Conservation (phyloP, 441 rosid genomes). For the Pelargonium myrrhifolium region DNA sequence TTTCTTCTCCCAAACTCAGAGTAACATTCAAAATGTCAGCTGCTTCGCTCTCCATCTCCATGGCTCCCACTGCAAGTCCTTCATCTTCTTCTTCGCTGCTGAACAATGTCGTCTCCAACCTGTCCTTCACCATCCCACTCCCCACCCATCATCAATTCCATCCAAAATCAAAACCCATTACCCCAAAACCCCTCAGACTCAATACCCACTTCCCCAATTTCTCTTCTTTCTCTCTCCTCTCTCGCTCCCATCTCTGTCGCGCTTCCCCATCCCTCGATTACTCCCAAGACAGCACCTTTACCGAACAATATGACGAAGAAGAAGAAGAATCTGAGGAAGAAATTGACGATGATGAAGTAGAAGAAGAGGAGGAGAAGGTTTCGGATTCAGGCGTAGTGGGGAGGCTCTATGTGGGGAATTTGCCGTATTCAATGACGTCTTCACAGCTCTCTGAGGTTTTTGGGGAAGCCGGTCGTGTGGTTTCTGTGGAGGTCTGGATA, state of each 20-base stretch:
- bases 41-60: conserved; percentile 1
- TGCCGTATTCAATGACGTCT: conserved; percentile 68
- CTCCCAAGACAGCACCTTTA: conserved; percentile 18
- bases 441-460: conserved; percentile 53
- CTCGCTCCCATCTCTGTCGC: conserved; percentile 25
- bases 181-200: conserved; percentile 39
- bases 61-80: neutral
- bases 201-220: conserved; percentile 21
- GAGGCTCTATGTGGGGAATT: conserved; percentile 70
- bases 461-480: conserved; percentile 64
- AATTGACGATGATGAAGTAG: conserved; percentile 23
- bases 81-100: neutral
- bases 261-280: conserved; percentile 33
- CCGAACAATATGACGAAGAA: conserved; percentile 22
- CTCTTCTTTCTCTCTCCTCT: conserved; percentile 10
- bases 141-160: conserved; percentile 11
- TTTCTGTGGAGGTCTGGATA: conserved; percentile 54
- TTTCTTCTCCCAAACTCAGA: neutral
- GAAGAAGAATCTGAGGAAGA: conserved; percentile 24
- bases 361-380: conserved; percentile 18
- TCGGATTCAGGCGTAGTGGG: conserved; percentile 40
- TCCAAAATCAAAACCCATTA: conserved; percentile 22
- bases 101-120: conserved; percentile 19
- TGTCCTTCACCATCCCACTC: conserved; percentile 22
- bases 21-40: too few relatives aligned